Evolutionary conservation across 1,284 basidiomycete genomes (phyloP).

Genomic region (Rhodotorula sp.): DNA sequence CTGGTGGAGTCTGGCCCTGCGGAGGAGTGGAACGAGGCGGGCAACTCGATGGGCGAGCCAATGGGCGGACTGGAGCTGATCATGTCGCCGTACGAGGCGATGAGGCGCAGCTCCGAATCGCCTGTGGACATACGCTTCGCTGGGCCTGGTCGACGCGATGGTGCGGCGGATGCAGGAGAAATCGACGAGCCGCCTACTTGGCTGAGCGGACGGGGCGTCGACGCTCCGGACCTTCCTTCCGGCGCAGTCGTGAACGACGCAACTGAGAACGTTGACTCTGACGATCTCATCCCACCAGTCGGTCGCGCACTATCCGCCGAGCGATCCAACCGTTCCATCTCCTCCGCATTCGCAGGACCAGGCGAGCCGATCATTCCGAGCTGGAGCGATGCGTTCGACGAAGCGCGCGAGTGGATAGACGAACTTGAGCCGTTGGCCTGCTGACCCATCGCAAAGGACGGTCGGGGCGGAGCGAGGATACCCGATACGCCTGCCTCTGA

Average conservation of each 20-base stretch:
- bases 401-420: constrained; percentile 20
- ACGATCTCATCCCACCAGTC: not conserved
- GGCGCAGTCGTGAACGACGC: constrained; percentile 13
- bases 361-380: not conserved
- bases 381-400: constrained; percentile 17
- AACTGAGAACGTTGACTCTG: constrained; percentile 10
- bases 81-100: constrained; percentile 34
- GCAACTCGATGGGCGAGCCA: not conserved
- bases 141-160: not conserved
- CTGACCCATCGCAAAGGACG: constrained; percentile 16
- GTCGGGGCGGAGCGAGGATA: constrained; percentile 16
- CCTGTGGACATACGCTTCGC: constrained; percentile 19
- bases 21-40: not conserved
- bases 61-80: constrained; percentile 7
- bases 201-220: not conserved
- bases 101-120: constrained; percentile 34
- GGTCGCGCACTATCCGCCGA: not conserved
- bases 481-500: constrained; percentile 11
- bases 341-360: too few species aligned
- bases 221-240: constrained; percentile 3
- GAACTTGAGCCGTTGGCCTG: constrained; percentile 16
- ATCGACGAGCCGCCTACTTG: not conserved
- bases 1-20: not conserved
- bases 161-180: not conserved
- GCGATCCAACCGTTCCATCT: not conserved